Evolutionary conservation across 2,329 filamentous ascomycete species (phyloP).

Genomic region (Botrytis galanthina): DNA sequence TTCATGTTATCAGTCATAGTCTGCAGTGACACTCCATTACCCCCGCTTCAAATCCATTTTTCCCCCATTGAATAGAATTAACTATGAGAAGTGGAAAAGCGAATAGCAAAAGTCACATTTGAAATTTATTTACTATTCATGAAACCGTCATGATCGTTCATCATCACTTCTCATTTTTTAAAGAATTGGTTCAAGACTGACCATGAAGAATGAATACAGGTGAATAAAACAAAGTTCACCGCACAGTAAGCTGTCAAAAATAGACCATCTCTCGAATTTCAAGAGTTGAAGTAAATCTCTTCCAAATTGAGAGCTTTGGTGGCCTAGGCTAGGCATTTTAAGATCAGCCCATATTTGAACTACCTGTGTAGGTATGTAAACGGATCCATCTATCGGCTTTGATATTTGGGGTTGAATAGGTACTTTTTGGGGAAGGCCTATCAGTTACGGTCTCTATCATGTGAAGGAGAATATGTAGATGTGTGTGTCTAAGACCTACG

Average conservation of each 20-base stretch:
- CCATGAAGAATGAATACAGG: neutral
- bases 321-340: neutral
- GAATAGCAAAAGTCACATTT: neutral
- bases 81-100: rapidly evolving
- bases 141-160: neutral
- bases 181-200: rapidly evolving
- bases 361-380: neutral
- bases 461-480: too few species aligned
- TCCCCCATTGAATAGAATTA: neutral
- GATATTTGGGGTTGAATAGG: neutral
- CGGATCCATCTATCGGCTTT: neutral
- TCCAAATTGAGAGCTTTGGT: neutral
- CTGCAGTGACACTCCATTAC: neutral
- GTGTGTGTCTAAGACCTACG: too few species aligned
- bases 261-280: neutral
- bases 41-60: neutral
- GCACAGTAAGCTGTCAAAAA: neutral
- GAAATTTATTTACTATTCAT: rapidly evolving
- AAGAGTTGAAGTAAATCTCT: neutral
- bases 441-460: neutral
- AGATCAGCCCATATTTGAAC: neutral
- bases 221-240: neutral
- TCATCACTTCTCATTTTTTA: neutral
- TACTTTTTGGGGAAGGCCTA: neutral
- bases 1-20: neutral